Conservation (phyloP, 345 rosid genomes). For the Syzygium grande region DNA sequence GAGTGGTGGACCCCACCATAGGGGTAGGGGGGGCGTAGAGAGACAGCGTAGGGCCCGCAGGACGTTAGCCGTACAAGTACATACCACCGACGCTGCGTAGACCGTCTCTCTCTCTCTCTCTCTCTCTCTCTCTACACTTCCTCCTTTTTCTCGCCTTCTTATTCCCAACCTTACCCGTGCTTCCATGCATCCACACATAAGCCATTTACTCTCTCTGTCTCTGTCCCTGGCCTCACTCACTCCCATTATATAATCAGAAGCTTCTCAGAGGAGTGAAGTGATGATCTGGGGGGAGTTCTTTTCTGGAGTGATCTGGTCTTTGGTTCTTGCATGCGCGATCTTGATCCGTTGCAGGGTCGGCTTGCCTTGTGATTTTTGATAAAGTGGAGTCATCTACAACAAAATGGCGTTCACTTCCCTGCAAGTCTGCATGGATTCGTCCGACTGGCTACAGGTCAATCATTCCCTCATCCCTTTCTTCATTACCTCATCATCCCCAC, state of each 20-base stretch:
- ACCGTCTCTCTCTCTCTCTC: background rate
- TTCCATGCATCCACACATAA: background rate
- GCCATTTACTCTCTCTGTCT: background rate
- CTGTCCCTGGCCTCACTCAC: background rate
- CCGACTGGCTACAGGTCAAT: constrained; percentile 87
- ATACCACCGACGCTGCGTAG: background rate
- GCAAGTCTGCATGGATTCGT: constrained; percentile 92
- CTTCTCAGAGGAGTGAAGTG: background rate
- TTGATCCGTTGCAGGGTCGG: background rate
- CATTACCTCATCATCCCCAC: background rate
- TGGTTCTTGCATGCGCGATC: background rate
- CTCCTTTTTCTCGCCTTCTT: constrained; percentile 50
- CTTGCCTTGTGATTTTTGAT: background rate
- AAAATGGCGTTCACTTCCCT: constrained; percentile 68
- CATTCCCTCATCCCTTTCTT: background rate
- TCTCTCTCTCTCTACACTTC: background rate
- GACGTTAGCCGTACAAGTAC: background rate
- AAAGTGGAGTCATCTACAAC: background rate
- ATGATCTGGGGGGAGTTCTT: background rate
- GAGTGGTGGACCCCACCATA: background rate
- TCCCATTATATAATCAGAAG: background rate
- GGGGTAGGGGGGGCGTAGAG: background rate
- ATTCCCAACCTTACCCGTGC: constrained; percentile 35
- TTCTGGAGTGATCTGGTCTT: background rate
- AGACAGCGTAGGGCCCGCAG: constrained; percentile 34